Base-by-base conservation (phyloP, 257 asterid species). In the Solanum corneliomulleri region DNA sequence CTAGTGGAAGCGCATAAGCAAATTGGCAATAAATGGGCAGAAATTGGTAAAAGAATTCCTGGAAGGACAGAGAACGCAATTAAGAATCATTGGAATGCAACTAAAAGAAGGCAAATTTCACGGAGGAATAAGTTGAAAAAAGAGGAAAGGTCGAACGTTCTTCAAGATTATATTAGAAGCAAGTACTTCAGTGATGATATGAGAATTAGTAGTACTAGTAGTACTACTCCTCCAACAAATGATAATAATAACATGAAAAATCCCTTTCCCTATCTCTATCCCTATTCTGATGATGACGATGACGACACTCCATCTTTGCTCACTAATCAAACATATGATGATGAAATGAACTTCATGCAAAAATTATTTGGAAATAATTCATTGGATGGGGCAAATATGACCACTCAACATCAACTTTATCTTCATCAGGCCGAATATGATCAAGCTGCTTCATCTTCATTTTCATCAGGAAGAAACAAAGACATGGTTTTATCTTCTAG, bases 21-120 rank as follows among this genome's bases (percentile, higher is more conserved):
- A 83, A 69, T 92, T 62, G 97, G 98, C 27, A 96, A 95, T 83
- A 83, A 83, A 85, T 96, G 99, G 99, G 94, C 98, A 2, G 95
- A 91, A 85, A 96, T 96, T 25, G 97, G 98, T 1, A 95, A 92
- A 56, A 49, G 69, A 9, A 91, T 96, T 70, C 96, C 95, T 0
- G 99, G 96, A 29, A 90, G 99, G 86, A 93, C 96, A 5, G 99
- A 96, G 89, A 96, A 96, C 12, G 89, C 98, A 16, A 94, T 96
- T 23, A 96, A 96, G 88, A 96, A 96, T 70, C 99, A 95, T 35
- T 96, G 99, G 98, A 93, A 96, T 88, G 93, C 97, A 41, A 93
- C 95, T 5, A 92, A 90, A 56, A 91, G 98, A 62, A 93, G 90
- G 87, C 96, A 91, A 86, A 84, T 83, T 78, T 88, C 98, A 1